Evolutionary conservation across 768 basidiomycete genomes (phyloP).

Genomic region (Collybia nuda): DNA sequence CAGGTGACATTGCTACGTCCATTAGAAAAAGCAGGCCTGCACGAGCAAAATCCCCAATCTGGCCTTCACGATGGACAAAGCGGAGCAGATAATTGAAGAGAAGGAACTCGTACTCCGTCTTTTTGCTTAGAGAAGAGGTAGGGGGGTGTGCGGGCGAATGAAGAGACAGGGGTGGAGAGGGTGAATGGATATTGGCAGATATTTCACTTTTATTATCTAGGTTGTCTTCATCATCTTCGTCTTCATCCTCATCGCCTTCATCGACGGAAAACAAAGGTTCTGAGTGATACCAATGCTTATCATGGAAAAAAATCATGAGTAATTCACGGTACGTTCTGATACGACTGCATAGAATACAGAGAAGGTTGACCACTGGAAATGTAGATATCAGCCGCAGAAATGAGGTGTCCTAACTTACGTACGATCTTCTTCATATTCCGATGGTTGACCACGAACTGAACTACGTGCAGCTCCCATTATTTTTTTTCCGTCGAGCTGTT

Average conservation of each 20-base stretch:
- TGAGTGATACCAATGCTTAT: conserved; percentile 83
- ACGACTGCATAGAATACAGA: conserved; percentile 90
- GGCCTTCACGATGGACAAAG: conserved; percentile 91
- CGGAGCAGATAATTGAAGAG: conserved; percentile 95
- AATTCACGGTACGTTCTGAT: conserved; percentile 88
- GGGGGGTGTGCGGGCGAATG: conserved; percentile 53
- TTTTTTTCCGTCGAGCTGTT: conserved; percentile 78
- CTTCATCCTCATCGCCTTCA: conserved; percentile 72
- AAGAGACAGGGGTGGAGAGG: conserved; percentile 66
- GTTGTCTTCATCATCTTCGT: conserved; percentile 48
- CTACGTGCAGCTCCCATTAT: conserved; percentile 85
- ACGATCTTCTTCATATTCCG: conserved; percentile 89
- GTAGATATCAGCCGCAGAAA: conserved; percentile 1
- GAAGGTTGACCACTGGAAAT: conserved; percentile 77
- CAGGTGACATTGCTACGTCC: conserved; percentile 93
- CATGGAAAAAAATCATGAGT: conserved; percentile 96
- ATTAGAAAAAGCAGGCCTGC: conserved; percentile 92
- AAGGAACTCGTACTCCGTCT: conserved; percentile 92
- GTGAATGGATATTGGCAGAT: conserved; percentile 20
- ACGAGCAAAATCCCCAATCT: conserved; percentile 90
- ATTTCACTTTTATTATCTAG: conserved; percentile 14
- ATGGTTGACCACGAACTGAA: conserved; percentile 66
- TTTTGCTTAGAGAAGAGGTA: conserved; percentile 45
- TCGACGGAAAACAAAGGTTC: conserved; percentile 75
- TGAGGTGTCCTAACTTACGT: conserved; percentile 27